Evolutionary conservation across 257 asterid species (phyloP).

Genomic region (Nicotiana undulata): DNA sequence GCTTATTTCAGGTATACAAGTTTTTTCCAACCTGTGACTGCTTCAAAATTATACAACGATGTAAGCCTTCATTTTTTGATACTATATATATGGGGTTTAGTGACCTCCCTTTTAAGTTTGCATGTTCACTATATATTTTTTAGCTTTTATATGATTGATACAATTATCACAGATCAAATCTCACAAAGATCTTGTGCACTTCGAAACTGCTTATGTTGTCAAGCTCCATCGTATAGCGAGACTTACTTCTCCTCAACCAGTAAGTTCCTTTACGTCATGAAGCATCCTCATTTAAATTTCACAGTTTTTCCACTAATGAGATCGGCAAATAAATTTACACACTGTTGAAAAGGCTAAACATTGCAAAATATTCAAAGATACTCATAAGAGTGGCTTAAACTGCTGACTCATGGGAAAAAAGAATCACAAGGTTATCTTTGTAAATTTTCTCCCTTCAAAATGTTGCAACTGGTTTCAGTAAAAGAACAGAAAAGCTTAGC

Average conservation of each 20-base stretch:
- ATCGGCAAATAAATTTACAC: neutral
- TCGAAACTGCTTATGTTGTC: slow-evolving; percentile 97
- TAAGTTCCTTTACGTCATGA: slow-evolving; percentile 37
- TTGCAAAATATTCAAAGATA: neutral
- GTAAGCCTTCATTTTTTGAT: slow-evolving; percentile 31
- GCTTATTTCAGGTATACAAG: slow-evolving; percentile 78
- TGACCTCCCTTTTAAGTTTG: neutral
- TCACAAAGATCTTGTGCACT: slow-evolving; percentile 89
- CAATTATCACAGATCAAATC: slow-evolving; percentile 60
- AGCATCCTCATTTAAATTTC: slow-evolving; percentile 5
- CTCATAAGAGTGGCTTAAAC: neutral
- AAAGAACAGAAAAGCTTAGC: neutral
- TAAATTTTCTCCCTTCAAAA: neutral
- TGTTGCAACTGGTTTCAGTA: neutral
- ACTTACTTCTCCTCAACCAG: slow-evolving; percentile 80
- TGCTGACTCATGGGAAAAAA: neutral
- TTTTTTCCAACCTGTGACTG: slow-evolving; percentile 91
- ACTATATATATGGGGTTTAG: neutral
- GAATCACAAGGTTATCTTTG: neutral
- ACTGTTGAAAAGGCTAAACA: neutral
- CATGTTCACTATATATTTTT: neutral
- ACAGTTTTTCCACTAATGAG: neutral
- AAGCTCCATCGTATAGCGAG: slow-evolving; percentile 92
- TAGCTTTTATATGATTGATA: slow-evolving; percentile 9
- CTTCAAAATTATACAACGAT: slow-evolving; percentile 89